Evolutionary conservation across 352 stramenopile genomes (phyloP).

Genomic region (Phytophthora citricola): DNA sequence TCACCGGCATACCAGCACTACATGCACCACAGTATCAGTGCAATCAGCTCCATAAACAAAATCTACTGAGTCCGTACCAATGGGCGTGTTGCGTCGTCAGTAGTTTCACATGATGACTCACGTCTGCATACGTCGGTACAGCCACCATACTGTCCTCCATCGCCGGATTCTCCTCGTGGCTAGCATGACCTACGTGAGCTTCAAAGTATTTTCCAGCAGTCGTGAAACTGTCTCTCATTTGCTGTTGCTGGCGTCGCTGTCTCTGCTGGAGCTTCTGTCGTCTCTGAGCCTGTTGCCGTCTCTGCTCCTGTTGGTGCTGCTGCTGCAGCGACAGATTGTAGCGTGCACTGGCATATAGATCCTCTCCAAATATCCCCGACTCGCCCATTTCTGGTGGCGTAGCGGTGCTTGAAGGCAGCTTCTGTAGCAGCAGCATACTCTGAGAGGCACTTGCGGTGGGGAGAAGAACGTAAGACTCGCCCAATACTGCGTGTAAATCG

Average conservation of each 20-base stretch:
- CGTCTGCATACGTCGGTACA: slow-evolving; percentile 69
- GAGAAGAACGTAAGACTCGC: slow-evolving; percentile 81
- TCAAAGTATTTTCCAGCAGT: slow-evolving; percentile 27
- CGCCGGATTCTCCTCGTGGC: slow-evolving; percentile 22
- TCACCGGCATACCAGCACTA: slow-evolving; percentile 65
- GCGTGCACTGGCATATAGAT: slow-evolving; percentile 49
- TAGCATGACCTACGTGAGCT: slow-evolving; percentile 26
- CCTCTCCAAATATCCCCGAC: slow-evolving; percentile 39
- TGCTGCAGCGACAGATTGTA: slow-evolving; percentile 58
- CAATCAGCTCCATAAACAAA: background rate
- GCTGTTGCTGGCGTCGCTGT: slow-evolving; percentile 35
- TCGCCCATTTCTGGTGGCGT: slow-evolving; percentile 38
- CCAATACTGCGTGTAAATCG: slow-evolving; percentile 39
- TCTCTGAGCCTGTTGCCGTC: slow-evolving; percentile 28
- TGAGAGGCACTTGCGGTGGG: slow-evolving; percentile 67
- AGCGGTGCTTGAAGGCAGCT: slow-evolving; percentile 26
- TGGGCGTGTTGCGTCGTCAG: slow-evolving; percentile 76
- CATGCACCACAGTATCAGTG: slow-evolving; percentile 3
- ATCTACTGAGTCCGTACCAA: slow-evolving; percentile 46
- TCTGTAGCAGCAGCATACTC: slow-evolving; percentile 60
- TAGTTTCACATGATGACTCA: slow-evolving; percentile 76
- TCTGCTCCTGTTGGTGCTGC: slow-evolving; percentile 46
- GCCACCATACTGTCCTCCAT: slow-evolving; percentile 71
- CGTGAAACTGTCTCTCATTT: slow-evolving; percentile 38
- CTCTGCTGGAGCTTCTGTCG: slow-evolving; percentile 31